Evolutionary conservation across 345 rosid genomes (phyloP).

Genomic region (Melaleuca quinquenervia): DNA sequence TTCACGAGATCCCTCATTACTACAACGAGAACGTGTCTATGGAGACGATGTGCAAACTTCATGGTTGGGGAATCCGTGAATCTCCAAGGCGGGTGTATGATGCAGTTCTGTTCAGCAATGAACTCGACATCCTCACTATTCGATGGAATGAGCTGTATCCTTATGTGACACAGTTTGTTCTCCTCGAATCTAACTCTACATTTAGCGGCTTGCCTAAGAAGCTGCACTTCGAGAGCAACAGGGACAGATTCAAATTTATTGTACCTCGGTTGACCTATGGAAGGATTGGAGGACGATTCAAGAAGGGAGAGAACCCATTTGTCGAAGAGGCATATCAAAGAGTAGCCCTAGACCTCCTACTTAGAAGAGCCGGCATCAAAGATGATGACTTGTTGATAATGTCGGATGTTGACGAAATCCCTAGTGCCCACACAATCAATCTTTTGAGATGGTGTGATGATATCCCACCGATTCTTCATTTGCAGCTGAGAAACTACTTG

Average conservation of each 20-base stretch:
- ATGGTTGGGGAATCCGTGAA: conserved; percentile 81
- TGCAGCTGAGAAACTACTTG: conserved; percentile 70
- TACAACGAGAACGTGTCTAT: conserved; percentile 60
- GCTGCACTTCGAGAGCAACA: conserved; percentile 40
- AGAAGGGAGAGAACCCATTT: conserved; percentile 80
- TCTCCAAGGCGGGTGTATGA: conserved; percentile 81
- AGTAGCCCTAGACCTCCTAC: conserved; percentile 70
- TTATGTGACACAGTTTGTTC: conserved; percentile 65
- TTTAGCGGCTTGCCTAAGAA: conserved; percentile 69
- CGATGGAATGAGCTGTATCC: conserved; percentile 92
- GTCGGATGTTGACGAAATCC: conserved; percentile 98
- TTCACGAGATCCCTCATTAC: conserved; percentile 55
- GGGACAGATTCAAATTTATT: conserved; percentile 48
- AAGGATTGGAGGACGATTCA: conserved; percentile 69
- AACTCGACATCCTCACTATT: conserved; percentile 63
- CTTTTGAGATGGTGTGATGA: conserved; percentile 90
- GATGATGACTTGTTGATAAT: conserved; percentile 90
- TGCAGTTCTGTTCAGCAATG: conserved; percentile 80
- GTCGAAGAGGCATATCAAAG: conserved; percentile 93
- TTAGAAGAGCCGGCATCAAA: conserved; percentile 75
- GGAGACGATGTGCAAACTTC: conserved; percentile 70
- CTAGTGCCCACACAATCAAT: conserved; percentile 84
- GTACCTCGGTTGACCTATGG: conserved; percentile 80
- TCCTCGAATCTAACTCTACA: conserved; percentile 90
- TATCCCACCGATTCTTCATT: conserved; percentile 73